Evolutionary conservation across 2,329 filamentous ascomycete genomes (phyloP), one percentile per base, ranked within the genome.

Genomic region (Botrytis fabae): DNA sequence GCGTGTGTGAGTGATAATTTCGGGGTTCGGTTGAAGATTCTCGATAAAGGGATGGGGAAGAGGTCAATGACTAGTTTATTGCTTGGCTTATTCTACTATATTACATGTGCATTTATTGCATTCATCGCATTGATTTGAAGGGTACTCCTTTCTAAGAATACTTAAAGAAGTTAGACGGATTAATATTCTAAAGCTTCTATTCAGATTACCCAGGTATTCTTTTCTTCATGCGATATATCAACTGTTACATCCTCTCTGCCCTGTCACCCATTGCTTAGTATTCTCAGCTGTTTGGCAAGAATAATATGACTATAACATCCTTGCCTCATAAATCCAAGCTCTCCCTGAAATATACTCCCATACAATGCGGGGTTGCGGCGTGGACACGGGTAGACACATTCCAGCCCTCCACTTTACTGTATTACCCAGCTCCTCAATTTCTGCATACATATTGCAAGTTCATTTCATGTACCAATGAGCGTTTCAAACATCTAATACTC

Each of bases 371-470:
- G 42, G 42, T 48, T 48, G 62, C 35, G 62, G 62, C 22, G 32
- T 66, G 22, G 46, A 51, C 64, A 66, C 32, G 63, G 44, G 14
- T 40, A 40, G 64, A 66, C 35, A 66, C 44, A 54, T 66, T 66
- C 6, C 32, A 66, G 18, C 35, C 35, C 60, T 62, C 60, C 60
- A 62, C 35, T 62, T 62, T 62, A 40, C 46, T 54, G 8, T 40
- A 38, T 51, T 40, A 18, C 46, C 46, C 64, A 54, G 64, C 44
- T 51, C 14, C 32, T 66, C 22, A 38, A 40, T 38, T 20, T 35
- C 48, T 51, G 25, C 25, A 4, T 22, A 22, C 2, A 44, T 32
- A n/a, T 40, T 62, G 9, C 60, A 8, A 40, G 25, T 18, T 42
- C 38, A 12, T 14, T 66, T 18, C 22, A 48, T 16, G 22, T 51